These are phyloP conservation scores for Neurospora sp. DNA, from an alignment of 495 filamentous ascomycete species.

Conservation along the genomic window DNA sequence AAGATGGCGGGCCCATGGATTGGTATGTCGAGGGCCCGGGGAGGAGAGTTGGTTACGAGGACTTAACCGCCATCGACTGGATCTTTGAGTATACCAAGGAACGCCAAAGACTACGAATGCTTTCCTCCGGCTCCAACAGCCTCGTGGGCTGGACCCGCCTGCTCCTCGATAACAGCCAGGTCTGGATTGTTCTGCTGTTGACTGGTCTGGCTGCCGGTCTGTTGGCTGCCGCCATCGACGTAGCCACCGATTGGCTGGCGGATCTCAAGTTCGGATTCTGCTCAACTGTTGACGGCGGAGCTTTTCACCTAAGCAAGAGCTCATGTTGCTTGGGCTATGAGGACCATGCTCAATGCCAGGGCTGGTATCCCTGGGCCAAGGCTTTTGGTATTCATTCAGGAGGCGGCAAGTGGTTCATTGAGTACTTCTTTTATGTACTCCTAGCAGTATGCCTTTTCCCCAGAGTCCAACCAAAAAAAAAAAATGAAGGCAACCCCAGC, in stretches of 20 bases:
- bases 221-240: constrained; percentile 80
- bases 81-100: constrained; percentile 99
- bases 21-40: constrained; percentile 92
- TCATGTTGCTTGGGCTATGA: constrained; percentile 94
- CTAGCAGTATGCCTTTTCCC: constrained; percentile 54
- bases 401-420: constrained; percentile 65
- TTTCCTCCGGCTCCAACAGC: constrained; percentile 61
- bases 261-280: constrained; percentile 94
- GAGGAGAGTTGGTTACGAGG: constrained; percentile 85
- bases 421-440: constrained; percentile 76
- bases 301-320: constrained; percentile 78
- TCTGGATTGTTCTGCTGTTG: constrained; percentile 78
- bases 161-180: constrained; percentile 73
- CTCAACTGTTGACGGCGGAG: constrained; percentile 63
- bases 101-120: constrained; percentile 68
- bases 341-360: constrained; percentile 61
- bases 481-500: neutral
- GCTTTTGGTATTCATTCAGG: constrained; percentile 55
- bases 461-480: neutral
- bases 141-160: constrained; percentile 62
- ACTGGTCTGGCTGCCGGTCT: constrained; percentile 69
- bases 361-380: constrained; percentile 77
- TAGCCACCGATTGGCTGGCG: constrained; percentile 88
- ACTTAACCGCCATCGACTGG: constrained; percentile 98
- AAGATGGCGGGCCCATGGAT: constrained; percentile 60